Evolutionary conservation across 2,329 filamentous ascomycete species (phyloP), one percentile per base, ranked within the genome.

Genomic region (Colletotrichum cordylinicola): DNA sequence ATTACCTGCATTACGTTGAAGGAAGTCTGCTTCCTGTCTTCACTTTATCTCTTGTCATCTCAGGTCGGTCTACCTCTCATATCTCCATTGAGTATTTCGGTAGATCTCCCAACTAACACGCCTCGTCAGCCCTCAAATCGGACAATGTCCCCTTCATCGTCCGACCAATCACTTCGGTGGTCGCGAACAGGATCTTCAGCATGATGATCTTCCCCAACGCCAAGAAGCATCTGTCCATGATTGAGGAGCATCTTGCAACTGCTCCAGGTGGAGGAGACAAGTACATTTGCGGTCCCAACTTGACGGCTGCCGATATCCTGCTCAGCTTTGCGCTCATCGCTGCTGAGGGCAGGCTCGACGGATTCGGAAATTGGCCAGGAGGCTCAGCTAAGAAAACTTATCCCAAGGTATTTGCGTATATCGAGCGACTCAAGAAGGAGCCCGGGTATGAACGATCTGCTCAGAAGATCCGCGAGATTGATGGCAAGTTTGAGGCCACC

Each of bases 1-100:
- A 95, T 82, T 92, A 91, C 79, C 91, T 98, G 88, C 94, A 98
- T 83, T 98, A 96, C 84, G 89, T 91, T 7, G 96, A 98, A 85
- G 96, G 96, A 13, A 95, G 91, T 76, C 85, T 98, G 77, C 97
- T 98, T 93, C 90, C 92, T 1, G 87, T 92, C 64, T 83, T 97
- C 77, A 84, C 96, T 1, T 84, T 95, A 77, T 86, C 88, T 16
- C 82, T 97, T 18, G 85, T 98, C 31, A 86, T 94, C 15, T 81
- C 81, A 6, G 83, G 88, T 90, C 82, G 74, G 87, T 85, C 39
- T 2, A 52, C 29, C 15, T 33, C 13, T n/a, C 43, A 18, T 33
- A 8, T 31, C 21, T 21, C 43, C n/a, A 52, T 43, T 0, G 15
- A 16, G 12, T 12, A 35, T 10, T 16, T 27, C 21, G 31, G 12